phyloP scores from a whole-genome alignment of 331 rosid species.

The Rosa hybrid region DNA sequence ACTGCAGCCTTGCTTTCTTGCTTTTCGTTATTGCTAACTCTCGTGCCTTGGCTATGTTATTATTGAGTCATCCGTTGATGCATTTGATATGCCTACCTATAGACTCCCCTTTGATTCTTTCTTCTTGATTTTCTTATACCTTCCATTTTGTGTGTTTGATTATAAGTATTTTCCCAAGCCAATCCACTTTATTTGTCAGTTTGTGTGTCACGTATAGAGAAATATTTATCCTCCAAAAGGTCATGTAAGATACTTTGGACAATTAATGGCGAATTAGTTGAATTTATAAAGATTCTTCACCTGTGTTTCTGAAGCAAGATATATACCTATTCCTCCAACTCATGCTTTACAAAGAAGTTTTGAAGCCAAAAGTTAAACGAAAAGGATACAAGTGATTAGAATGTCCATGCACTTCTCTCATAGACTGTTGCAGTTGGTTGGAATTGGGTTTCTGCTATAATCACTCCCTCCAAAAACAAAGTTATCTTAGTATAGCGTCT shows the following conservation, averaged over 20 bases:
- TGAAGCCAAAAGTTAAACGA: no score
- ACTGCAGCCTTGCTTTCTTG: no score
- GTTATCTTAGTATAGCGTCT: no score
- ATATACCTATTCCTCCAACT: no score
- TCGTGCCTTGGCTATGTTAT: no score
- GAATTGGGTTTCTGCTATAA: no score
- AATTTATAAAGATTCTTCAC: not conserved
- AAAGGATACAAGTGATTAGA: no score
- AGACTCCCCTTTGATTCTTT: not conserved
- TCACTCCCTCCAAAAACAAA: no score
- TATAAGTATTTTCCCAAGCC: not conserved
- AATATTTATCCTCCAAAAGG: not conserved
- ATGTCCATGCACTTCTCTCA: no score
- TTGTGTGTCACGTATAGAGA: not conserved
- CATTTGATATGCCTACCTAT: not conserved
- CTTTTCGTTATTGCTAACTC: no score
- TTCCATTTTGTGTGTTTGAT: not conserved
- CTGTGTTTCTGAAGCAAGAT: not conserved
- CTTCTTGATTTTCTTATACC: not conserved
- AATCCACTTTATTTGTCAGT: not conserved
- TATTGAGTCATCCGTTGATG: conserved; percentile 2
- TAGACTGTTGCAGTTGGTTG: no score
- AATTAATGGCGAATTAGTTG: not conserved
- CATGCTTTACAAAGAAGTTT: no score
- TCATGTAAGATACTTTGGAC: not conserved